phyloP scores from a whole-genome alignment of 75 land plant species.

The Cunninghamia lanceolata region DNA sequence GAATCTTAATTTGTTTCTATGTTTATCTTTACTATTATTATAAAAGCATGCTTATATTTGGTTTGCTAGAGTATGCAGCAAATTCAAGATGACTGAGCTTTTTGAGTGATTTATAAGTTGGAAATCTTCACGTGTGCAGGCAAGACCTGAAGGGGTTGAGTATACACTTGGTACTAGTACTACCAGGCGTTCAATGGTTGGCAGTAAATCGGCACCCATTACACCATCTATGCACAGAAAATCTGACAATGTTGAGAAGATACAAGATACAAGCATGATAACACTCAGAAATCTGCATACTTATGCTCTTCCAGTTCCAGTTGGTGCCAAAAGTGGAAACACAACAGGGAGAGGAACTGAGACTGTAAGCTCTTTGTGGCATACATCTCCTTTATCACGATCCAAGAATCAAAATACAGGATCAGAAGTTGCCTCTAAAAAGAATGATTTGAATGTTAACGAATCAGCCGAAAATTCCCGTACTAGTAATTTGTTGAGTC shows the following conservation, averaged over 20 bases:
- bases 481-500: constrained; percentile 18
- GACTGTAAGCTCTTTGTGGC: constrained; percentile 24
- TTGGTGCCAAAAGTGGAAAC: constrained; percentile 28
- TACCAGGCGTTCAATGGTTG: not conserved
- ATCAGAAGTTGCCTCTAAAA: not conserved
- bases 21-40: not conserved
- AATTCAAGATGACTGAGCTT: not conserved
- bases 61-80: not conserved
- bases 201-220: constrained; percentile 58
- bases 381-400: constrained; percentile 46
- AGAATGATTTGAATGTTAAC: not conserved
- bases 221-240: constrained; percentile 39
- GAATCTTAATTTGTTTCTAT: not conserved
- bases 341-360: constrained; percentile 14
- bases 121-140: constrained; percentile 9
- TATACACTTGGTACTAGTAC: constrained; percentile 3
- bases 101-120: not conserved
- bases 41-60: not conserved
- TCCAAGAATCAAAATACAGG: constrained; percentile 10
- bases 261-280: constrained; percentile 10
- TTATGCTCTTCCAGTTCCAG: constrained; percentile 55
- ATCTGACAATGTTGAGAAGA: constrained; percentile 32
- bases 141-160: constrained; percentile 15
- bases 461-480: constrained; percentile 11
- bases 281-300: constrained; percentile 34